Evolutionary conservation across 169 alveolate species (phyloP), one percentile per base, ranked within the genome.

Genomic region (Plasmodium gallinaceum): DNA sequence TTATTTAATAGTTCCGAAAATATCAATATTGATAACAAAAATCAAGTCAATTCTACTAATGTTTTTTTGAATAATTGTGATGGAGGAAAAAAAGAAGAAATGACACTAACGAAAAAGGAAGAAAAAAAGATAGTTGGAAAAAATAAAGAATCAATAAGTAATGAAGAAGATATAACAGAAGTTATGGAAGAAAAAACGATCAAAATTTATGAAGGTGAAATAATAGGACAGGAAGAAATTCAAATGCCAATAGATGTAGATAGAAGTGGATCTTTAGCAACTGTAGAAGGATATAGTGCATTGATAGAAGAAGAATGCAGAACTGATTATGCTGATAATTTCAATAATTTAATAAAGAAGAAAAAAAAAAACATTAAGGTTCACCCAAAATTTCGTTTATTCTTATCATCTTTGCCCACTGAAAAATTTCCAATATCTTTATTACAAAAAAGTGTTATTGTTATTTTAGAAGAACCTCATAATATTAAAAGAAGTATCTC

Each of bases 341-440:
- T 26, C 10, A 42, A 68, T 9, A 39, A 68, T 46, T 14, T 68
- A n/a, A 62, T 93, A 26, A 75, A 93, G 37, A 92, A 83, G 64
- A 89, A 58, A 60, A 89, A 72, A 52, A 78, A 51, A 85, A 68
- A 14, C 92, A 93, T 85, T 92, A 96, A 42, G 89, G 97, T 97
- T 2, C 97, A 97, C 88, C 97, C 97, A 64, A 94, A 96, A 92
- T 98, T 97, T 95, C 95, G 99, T 93, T 93, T 98, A 22, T 97
- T 98, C 98, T 69, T 98, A 65, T 95, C 99, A 37, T 96, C 98
- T 10, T 95, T 96, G 88, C 98, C 99, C 60, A 96, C 97, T 85
- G 96, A 97, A 5, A 93, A 96, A 78, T 97, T 98, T 97, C 99
- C 99, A 26, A 97, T 97, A 73, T 96, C 98, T 37, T 95, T 98